Percentiles rank a stretch among this genome's conserved stretches.
Evolutionary conservation across 2,329 filamentous ascomycete genomes (phyloP).

Genomic region (Sclerotinia glacialis): DNA sequence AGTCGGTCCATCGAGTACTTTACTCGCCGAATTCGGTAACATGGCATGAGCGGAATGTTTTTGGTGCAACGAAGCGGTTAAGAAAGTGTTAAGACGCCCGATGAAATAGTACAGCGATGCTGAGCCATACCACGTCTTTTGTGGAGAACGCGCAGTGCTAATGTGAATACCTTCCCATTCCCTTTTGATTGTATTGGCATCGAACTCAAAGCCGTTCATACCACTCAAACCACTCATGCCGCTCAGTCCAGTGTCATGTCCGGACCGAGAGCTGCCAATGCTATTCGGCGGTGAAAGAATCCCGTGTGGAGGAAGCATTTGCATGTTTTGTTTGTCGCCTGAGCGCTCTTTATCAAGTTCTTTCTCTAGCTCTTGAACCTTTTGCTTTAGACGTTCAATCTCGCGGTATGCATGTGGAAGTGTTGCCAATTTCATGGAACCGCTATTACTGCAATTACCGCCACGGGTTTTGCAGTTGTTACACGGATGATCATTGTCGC

Average conservation of each 20-base stretch:
- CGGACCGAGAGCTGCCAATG: slow-evolving; percentile 6
- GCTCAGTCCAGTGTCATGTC: slow-evolving; percentile 9
- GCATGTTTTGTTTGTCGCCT: slow-evolving; percentile 13
- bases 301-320: slow-evolving; percentile 25
- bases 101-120: slow-evolving; percentile 48
- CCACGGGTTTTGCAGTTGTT: slow-evolving; percentile 42
- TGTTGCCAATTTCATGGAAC: slow-evolving; percentile 38
- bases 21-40: slow-evolving; percentile 36
- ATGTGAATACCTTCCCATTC: slow-evolving; percentile 44
- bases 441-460: slow-evolving; percentile 41
- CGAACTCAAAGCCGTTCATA: slow-evolving; percentile 23
- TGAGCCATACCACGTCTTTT: slow-evolving; percentile 45
- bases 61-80: slow-evolving; percentile 40
- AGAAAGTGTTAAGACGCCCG: slow-evolving; percentile 42
- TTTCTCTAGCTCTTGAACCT: slow-evolving; percentile 38
- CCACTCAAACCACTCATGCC: slow-evolving; percentile 3
- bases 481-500: slow-evolving; percentile 44
- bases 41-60: slow-evolving; percentile 38
- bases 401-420: slow-evolving; percentile 39
- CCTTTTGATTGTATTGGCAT: slow-evolving; percentile 29
- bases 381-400: slow-evolving; percentile 42
- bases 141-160: slow-evolving; percentile 40
- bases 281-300: slow-evolving; percentile 22
- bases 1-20: slow-evolving; percentile 23
- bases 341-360: slow-evolving; percentile 27